A percentile compares a stretch with the other conserved stretches of the same genome.
Conservation (phyloP, 768 basidiomycete species). For the Mycena amicta region DNA sequence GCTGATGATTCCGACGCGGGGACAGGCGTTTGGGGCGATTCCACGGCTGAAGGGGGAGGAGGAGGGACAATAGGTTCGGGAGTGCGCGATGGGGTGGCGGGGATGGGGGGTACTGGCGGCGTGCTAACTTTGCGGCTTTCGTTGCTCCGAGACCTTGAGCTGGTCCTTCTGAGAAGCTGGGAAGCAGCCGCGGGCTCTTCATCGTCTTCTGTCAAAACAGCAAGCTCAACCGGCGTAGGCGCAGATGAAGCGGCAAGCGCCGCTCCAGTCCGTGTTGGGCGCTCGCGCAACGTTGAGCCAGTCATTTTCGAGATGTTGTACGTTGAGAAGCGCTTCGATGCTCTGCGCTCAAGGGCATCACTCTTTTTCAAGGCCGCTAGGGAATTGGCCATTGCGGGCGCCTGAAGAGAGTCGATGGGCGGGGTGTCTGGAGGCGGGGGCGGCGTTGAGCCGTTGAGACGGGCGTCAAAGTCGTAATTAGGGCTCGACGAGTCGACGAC, state of each 20-base stretch:
- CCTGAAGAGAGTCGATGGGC: slow-evolving; percentile 41
- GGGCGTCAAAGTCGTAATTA: slow-evolving; percentile 30
- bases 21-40: slow-evolving; percentile 13
- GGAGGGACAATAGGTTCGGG: slow-evolving; percentile 37
- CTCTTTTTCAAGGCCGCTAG: slow-evolving; percentile 87
- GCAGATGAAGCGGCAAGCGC: slow-evolving; percentile 66
- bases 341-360: slow-evolving; percentile 85
- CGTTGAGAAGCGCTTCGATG: slow-evolving; percentile 93
- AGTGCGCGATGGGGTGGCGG: slow-evolving; percentile 44
- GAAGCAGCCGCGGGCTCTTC: slow-evolving; percentile 40
- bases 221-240: slow-evolving; percentile 71
- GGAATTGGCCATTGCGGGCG: slow-evolving; percentile 74
- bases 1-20: slow-evolving; percentile 25
- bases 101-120: slow-evolving; percentile 52
- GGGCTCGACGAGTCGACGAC: slow-evolving; percentile 55
- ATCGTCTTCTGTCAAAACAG: slow-evolving; percentile 75
- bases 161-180: slow-evolving; percentile 26
- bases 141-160: slow-evolving; percentile 31
- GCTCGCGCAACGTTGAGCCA: slow-evolving; percentile 51
- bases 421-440: slow-evolving; percentile 43
- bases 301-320: slow-evolving; percentile 97
- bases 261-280: slow-evolving; percentile 42
- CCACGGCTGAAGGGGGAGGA: slow-evolving; percentile 2
- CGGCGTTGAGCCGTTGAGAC: slow-evolving; percentile 30
- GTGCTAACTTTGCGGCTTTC: slow-evolving; percentile 33